Evolutionary conservation across 1,284 basidiomycete species (phyloP), one percentile per base, ranked within the genome.

Genomic region (Ceratobasidium sp.): DNA sequence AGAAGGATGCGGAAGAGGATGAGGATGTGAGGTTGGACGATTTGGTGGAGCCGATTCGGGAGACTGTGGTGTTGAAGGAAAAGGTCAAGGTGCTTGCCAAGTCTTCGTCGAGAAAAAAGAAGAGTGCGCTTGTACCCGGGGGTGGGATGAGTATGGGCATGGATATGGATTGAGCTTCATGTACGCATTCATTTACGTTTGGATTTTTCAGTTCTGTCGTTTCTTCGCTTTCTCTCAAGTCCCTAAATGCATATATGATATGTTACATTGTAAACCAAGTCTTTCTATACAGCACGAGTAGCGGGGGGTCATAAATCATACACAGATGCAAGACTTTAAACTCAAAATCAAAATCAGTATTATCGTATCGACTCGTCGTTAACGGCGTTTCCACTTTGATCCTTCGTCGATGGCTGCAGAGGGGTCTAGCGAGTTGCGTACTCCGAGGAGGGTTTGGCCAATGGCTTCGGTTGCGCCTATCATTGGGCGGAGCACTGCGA

Each of bases 381-480:
- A 62, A 62, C 69, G 69, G 19, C 69, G 57, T 48, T 73, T 73
- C 57, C 59, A 73, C 33, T 73, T 73, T 24, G 69, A 60, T 24
- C 69, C 69, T 24, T 73, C 69, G 33, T 73, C 69, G 41, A 73
- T 63, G 41, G 69, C 69, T n/a, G 53, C 69, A 33, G 56, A 89
- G 7, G 95, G 94, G 82, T 97, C 94, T 76, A 97, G 83, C 59
- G 93, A 90, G 81, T 98, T 98, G 79, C 97, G 91, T 56, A 99
- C 86, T 4, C 97, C 97, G 75, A 97, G 87, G 60, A 98, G 84
- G 1, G 97, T 97, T 86, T 99, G 97, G 83, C 95, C 93, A 71
- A 99, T 92, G 0, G 97, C 97, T 82, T 97, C 97, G 67, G 92
- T 95, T 2, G 96, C 96, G 7, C 97, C 97, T 74, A 98, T 97